Evolutionary conservation across 768 basidiomycete genomes (phyloP).

Genomic region (Boletus rubroflammeus): DNA sequence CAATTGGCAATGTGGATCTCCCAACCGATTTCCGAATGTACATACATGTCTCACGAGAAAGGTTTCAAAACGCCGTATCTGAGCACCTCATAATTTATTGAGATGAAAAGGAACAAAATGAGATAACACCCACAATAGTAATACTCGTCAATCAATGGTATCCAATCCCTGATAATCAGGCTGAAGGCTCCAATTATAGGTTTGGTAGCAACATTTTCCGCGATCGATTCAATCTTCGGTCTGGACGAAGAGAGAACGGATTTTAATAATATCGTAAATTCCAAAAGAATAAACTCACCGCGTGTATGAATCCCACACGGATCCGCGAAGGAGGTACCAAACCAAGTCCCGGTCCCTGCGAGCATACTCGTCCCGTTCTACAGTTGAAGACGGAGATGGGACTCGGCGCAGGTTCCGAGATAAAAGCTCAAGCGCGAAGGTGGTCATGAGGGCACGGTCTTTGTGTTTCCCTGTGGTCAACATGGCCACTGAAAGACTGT

Average conservation of each 20-base stretch:
- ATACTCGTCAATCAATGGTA: slow-evolving; percentile 85
- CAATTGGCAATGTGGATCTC: slow-evolving; percentile 1
- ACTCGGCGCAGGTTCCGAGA: slow-evolving; percentile 71
- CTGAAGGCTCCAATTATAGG: slow-evolving; percentile 69
- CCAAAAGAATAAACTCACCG: slow-evolving; percentile 40
- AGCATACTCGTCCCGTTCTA: slow-evolving; percentile 79
- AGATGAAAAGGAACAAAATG: neutral
- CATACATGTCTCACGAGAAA: slow-evolving; percentile 1
- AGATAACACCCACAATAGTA: slow-evolving; percentile 71
- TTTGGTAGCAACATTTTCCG: slow-evolving; percentile 47
- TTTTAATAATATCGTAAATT: neutral
- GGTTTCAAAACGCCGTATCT: slow-evolving; percentile 45
- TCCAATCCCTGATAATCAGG: slow-evolving; percentile 77
- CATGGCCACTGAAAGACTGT: slow-evolving; percentile 19
- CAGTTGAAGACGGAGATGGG: slow-evolving; percentile 54
- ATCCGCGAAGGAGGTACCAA: slow-evolving; percentile 83
- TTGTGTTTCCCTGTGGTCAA: slow-evolving; percentile 23
- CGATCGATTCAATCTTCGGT: slow-evolving; percentile 69
- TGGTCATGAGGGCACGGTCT: slow-evolving; percentile 60
- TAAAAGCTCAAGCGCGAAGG: slow-evolving; percentile 66
- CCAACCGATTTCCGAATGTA: neutral
- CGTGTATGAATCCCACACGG: slow-evolving; percentile 80
- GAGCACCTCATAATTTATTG: slow-evolving; percentile 8
- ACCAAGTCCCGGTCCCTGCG: slow-evolving; percentile 76
- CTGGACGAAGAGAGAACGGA: slow-evolving; percentile 35